Conservation (phyloP, 108 stramenopile genomes). For the Nannochloropsis salina region DNA sequence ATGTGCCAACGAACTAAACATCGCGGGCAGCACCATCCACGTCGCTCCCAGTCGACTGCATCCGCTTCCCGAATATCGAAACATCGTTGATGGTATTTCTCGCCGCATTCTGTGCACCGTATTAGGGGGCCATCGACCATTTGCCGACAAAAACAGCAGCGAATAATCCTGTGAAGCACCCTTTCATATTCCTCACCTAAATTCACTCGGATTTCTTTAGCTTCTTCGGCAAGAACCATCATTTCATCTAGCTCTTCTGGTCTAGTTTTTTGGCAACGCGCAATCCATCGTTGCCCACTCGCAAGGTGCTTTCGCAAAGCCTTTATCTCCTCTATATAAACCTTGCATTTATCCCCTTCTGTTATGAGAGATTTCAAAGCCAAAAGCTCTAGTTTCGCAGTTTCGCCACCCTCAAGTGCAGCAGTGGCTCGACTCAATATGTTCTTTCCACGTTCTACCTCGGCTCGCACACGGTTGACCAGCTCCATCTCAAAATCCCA, state of each 20-base stretch:
- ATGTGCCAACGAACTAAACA: slow-evolving; percentile 17
- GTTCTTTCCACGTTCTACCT: slow-evolving; percentile 32
- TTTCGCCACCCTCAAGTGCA: slow-evolving; percentile 26
- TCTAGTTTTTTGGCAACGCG: slow-evolving; percentile 42
- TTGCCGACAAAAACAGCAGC: slow-evolving; percentile 40
- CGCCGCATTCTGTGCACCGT: slow-evolving; percentile 37
- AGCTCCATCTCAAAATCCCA: slow-evolving; percentile 37
- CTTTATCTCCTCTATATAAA: slow-evolving; percentile 38
- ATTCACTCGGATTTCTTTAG: slow-evolving; percentile 42
- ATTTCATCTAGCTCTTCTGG: slow-evolving; percentile 46
- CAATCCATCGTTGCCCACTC: slow-evolving; percentile 32
- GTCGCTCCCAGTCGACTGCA: slow-evolving; percentile 25
- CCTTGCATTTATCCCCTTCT: slow-evolving; percentile 44
- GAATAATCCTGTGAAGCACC: slow-evolving; percentile 43
- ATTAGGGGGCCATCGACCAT: slow-evolving; percentile 40
- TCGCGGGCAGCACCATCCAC: neutral
- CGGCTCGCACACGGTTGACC: slow-evolving; percentile 35
- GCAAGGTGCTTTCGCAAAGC: slow-evolving; percentile 28
- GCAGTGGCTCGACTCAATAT: slow-evolving; percentile 27
- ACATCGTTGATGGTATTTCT: slow-evolving; percentile 41
- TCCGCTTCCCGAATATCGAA: slow-evolving; percentile 33
- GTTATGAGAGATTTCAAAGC: slow-evolving; percentile 34
- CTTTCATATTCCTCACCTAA: slow-evolving; percentile 40
- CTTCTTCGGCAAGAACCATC: slow-evolving; percentile 45
- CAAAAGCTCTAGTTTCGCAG: slow-evolving; percentile 23